These are phyloP conservation scores for Hymenoscyphus fraxineus DNA, from an alignment of 2,329 filamentous ascomycete genomes.

Conservation along the genomic window DNA sequence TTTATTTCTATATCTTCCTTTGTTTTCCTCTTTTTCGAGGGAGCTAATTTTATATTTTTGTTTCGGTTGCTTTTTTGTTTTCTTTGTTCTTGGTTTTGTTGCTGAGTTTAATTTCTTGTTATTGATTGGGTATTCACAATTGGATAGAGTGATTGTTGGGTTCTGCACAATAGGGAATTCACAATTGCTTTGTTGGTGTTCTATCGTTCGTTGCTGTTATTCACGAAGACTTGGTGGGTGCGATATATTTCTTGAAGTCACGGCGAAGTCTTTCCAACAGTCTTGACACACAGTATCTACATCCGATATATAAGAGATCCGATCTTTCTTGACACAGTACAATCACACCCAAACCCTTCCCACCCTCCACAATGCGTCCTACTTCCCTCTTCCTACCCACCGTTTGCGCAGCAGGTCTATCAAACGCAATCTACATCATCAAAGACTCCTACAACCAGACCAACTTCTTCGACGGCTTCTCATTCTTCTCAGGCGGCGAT, in stretches of 20 bases:
- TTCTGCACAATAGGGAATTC: neutral
- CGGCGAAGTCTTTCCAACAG: neutral
- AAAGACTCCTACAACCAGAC: slow-evolving; percentile 42
- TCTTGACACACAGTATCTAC: neutral
- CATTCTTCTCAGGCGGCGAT: slow-evolving; percentile 56
- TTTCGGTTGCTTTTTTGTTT: neutral
- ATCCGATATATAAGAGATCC: neutral
- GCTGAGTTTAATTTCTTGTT: neutral
- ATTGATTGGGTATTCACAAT: neutral
- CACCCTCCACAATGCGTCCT: slow-evolving; percentile 6
- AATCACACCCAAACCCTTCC: neutral
- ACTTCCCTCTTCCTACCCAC: slow-evolving; percentile 29
- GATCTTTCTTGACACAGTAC: neutral
- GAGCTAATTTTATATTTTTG: neutral
- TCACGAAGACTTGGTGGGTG: no score
- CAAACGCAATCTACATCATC: slow-evolving; percentile 39
- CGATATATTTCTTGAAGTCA: no score
- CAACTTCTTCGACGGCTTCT: slow-evolving; percentile 46
- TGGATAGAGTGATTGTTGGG: neutral
- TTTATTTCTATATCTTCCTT: neutral
- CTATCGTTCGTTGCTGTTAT: no score
- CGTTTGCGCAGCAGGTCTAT: slow-evolving; percentile 25
- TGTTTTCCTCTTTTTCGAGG: neutral
- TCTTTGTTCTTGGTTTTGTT: neutral
- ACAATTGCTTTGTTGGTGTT: neutral